Evolutionary conservation across 257 asterid species (phyloP).

Genomic region (Cruciata laevipes): DNA sequence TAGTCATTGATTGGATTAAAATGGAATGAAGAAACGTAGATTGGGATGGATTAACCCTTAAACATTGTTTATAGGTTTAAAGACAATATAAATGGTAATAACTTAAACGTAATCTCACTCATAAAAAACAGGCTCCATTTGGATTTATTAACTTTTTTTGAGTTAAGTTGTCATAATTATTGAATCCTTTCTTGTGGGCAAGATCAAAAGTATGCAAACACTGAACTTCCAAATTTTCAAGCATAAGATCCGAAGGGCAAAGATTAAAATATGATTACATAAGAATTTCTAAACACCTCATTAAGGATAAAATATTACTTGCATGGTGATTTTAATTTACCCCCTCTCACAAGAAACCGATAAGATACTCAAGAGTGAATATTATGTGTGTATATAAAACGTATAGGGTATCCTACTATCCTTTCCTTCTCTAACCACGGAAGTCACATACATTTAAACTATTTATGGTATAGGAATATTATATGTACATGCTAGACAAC

Average conservation of each 20-base stretch:
- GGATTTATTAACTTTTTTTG: neutral
- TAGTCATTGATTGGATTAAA: neutral
- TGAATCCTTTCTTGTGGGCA: neutral
- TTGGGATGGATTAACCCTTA: neutral
- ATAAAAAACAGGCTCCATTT: neutral
- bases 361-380: neutral
- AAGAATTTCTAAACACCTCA: neutral
- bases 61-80: neutral
- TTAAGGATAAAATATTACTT: neutral
- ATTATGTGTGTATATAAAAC: neutral
- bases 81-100: conserved; percentile 3
- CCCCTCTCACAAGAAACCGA: neutral
- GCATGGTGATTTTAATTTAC: neutral
- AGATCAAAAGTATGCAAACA: neutral
- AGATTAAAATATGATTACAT: no score
- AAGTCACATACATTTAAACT: no score
- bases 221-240: neutral
- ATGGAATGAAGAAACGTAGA: neutral
- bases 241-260: conserved; percentile 4
- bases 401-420: neutral
- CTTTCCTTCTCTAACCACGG: neutral
- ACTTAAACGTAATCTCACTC: conserved; percentile 3
- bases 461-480: neutral
- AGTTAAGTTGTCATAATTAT: neutral
- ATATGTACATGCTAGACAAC: no score